phyloP scores from a whole-genome alignment of 441 rosid species.

The Pelargonium citronellum region DNA sequence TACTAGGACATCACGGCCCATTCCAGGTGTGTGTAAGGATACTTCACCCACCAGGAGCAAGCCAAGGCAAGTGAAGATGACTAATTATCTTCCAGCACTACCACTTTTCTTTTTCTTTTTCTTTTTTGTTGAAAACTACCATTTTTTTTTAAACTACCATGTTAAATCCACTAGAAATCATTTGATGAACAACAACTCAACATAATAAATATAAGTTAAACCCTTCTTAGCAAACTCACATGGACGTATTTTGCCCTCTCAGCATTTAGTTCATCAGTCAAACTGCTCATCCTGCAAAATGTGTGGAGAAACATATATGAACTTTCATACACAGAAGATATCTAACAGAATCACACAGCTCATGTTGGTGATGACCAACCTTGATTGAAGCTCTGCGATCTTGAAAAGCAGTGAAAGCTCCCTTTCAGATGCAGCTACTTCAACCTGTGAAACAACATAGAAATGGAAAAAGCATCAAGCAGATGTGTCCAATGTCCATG shows the following conservation, averaged over 20 bases:
- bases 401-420: slow-evolving; percentile 57
- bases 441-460: slow-evolving; percentile 48
- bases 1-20: background rate
- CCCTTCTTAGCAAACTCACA: slow-evolving; percentile 40
- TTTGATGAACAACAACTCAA: background rate
- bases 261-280: slow-evolving; percentile 65
- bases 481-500: background rate
- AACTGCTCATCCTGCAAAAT: slow-evolving; percentile 57
- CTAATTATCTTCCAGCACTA: background rate
- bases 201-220: slow-evolving; percentile 1
- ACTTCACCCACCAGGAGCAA: background rate
- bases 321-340: slow-evolving; percentile 1
- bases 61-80: background rate
- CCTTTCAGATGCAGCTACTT: slow-evolving; percentile 55
- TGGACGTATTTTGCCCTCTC: slow-evolving; percentile 63
- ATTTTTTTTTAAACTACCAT: too few relatives aligned
- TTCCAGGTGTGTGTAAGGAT: background rate
- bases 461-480: background rate
- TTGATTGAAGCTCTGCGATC: slow-evolving; percentile 71
- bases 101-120: too few relatives aligned
- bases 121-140: too few relatives aligned
- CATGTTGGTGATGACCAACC: slow-evolving; percentile 37
- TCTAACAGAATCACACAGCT: slow-evolving; percentile 11
- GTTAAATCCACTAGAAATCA: background rate
- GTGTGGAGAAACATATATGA: background rate